phyloP scores from a whole-genome alignment of 164 flowering plant species.

The Amborella trichopoda region DNA sequence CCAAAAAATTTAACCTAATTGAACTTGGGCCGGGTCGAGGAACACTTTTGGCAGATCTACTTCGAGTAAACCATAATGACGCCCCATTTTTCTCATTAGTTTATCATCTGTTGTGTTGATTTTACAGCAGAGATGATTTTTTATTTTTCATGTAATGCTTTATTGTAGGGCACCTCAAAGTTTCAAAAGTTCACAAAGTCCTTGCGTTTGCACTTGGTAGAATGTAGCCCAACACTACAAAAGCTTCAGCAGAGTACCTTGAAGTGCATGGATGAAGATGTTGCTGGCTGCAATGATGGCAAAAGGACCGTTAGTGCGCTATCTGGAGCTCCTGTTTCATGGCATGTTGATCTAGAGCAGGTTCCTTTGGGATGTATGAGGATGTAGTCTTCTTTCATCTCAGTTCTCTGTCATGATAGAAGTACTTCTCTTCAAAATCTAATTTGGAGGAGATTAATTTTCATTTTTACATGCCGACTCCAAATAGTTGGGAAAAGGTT shows the following conservation, averaged over 20 bases:
- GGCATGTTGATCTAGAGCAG: slow-evolving; percentile 84
- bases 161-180: slow-evolving; percentile 70
- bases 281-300: slow-evolving; percentile 13
- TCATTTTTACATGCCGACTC: too few species aligned
- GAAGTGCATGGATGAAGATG: slow-evolving; percentile 43
- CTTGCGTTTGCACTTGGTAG: slow-evolving; percentile 77
- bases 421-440: too few species aligned
- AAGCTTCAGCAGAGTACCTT: slow-evolving; percentile 57
- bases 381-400: background rate
- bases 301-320: slow-evolving; percentile 35
- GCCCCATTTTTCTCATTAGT: background rate
- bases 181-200: slow-evolving; percentile 62
- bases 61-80: slow-evolving; percentile 42
- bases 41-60: slow-evolving; percentile 97
- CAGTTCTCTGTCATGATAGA: background rate
- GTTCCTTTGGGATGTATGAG: slow-evolving; percentile 86
- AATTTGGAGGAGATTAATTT: too few species aligned
- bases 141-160: background rate
- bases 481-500: too few species aligned
- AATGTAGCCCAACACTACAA: slow-evolving; percentile 79
- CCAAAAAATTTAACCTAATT: slow-evolving; percentile 56
- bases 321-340: slow-evolving; percentile 63
- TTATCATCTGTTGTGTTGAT: background rate
- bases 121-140: background rate
- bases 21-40: slow-evolving; percentile 99